Percentiles rank a stretch among this genome's conserved stretches.
These are phyloP conservation scores for Mallotus repandus DNA, from an alignment of 441 rosid species.

Conservation along the genomic window DNA sequence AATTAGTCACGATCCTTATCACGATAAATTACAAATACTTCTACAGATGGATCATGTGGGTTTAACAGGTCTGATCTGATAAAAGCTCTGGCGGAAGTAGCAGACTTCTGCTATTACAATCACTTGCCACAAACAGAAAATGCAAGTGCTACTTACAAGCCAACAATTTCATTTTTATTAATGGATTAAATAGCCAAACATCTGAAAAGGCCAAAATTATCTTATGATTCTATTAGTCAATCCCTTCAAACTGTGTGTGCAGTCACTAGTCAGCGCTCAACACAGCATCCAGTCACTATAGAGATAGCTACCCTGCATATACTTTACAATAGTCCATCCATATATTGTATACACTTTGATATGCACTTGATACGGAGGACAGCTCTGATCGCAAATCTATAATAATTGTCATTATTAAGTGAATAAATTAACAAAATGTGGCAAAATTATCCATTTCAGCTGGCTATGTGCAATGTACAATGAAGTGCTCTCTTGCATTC, in stretches of 20 bases:
- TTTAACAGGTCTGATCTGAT: not conserved
- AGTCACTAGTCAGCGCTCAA: not conserved
- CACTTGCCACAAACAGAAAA: not conserved
- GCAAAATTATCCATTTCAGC: not conserved
- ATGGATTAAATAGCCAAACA: not conserved
- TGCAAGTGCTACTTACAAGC: not conserved
- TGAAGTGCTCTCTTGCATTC: not conserved
- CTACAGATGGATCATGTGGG: no score
- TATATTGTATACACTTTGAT: not conserved
- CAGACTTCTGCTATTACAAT: not conserved
- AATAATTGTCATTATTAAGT: not conserved
- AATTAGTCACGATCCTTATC: no score
- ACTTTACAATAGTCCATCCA: conserved; percentile 8
- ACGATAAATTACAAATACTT: no score
- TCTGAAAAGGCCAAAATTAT: not conserved
- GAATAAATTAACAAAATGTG: not conserved
- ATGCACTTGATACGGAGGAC: not conserved
- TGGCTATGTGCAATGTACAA: not conserved
- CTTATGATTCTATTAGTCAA: not conserved
- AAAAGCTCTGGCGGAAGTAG: not conserved
- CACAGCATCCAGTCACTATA: not conserved
- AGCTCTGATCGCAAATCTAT: not conserved
- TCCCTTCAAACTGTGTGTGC: not conserved
- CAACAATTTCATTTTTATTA: not conserved
- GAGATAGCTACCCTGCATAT: not conserved